Conservation (phyloP, 148 eudicot genomes). For the Talinum fruticosum region DNA sequence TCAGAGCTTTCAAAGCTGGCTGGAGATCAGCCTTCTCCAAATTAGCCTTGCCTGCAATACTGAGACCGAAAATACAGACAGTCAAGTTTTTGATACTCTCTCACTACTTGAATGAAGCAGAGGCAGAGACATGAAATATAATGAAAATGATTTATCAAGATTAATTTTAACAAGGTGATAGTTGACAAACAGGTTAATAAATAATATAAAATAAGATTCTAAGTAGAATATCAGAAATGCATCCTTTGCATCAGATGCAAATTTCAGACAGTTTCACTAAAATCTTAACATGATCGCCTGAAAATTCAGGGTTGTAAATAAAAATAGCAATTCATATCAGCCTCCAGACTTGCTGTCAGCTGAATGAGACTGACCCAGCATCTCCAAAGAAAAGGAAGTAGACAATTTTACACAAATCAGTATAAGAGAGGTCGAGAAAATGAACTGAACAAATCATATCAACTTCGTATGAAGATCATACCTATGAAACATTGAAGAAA, state of each 20-base stretch:
- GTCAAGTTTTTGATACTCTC: neutral
- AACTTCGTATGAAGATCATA: conserved; percentile 20
- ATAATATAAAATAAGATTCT: neutral
- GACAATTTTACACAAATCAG: neutral
- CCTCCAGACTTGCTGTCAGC: neutral
- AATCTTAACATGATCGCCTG: neutral
- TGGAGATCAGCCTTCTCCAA: conserved; percentile 85
- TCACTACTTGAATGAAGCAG: conserved; percentile 3
- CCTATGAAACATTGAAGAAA: conserved; percentile 95
- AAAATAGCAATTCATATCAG: neutral
- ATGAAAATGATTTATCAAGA: neutral
- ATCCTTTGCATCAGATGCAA: neutral
- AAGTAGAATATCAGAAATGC: neutral
- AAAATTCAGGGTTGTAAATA: neutral
- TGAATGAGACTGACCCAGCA: neutral
- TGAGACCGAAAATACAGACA: conserved; percentile 32
- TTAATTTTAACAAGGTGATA: neutral
- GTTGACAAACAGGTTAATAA: neutral
- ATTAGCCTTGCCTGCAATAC: conserved; percentile 96
- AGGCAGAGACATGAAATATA: neutral
- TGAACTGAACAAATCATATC: neutral
- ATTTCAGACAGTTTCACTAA: neutral
- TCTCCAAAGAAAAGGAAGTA: neutral
- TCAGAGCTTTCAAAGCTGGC: conserved; percentile 90
- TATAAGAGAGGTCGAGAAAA: neutral